Evolutionary conservation across 305 asterid genomes (phyloP).

Genomic region (Andrographis paniculata): DNA sequence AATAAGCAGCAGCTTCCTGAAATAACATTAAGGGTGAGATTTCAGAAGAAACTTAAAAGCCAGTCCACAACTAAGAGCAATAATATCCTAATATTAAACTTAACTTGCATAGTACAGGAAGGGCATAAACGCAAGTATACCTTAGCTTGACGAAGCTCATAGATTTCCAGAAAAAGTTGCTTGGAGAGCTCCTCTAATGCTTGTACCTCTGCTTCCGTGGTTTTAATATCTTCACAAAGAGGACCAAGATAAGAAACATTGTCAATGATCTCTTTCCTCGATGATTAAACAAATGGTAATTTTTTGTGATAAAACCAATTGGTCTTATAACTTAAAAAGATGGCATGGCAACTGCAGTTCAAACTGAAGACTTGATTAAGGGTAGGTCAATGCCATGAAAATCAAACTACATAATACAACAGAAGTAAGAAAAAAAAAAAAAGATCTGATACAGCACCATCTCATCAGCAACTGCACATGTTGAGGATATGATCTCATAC

Average conservation of each 20-base stretch:
- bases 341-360: no score
- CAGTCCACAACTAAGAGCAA: slow-evolving; percentile 12
- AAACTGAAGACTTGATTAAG: no score
- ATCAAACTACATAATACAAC: background rate
- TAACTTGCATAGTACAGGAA: slow-evolving; percentile 18
- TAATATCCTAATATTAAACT: background rate
- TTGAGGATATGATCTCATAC: no score
- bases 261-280: no score
- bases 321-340: no score
- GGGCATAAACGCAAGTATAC: slow-evolving; percentile 25
- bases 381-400: no score
- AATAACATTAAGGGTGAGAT: slow-evolving; percentile 16
- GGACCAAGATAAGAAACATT: slow-evolving; percentile 6
- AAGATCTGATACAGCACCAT: background rate
- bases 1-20: slow-evolving; percentile 99
- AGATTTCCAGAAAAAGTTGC: slow-evolving; percentile 83
- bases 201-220: slow-evolving; percentile 88
- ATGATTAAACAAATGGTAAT: no score
- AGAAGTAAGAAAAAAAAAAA: background rate
- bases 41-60: slow-evolving; percentile 12
- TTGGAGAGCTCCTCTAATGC: slow-evolving; percentile 92
- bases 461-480: background rate
- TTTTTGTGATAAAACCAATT: no score
- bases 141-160: slow-evolving; percentile 99
- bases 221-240: slow-evolving; percentile 54